phyloP scores from a whole-genome alignment of 2,329 filamentous ascomycete species.

The Aspergillus ruber region DNA sequence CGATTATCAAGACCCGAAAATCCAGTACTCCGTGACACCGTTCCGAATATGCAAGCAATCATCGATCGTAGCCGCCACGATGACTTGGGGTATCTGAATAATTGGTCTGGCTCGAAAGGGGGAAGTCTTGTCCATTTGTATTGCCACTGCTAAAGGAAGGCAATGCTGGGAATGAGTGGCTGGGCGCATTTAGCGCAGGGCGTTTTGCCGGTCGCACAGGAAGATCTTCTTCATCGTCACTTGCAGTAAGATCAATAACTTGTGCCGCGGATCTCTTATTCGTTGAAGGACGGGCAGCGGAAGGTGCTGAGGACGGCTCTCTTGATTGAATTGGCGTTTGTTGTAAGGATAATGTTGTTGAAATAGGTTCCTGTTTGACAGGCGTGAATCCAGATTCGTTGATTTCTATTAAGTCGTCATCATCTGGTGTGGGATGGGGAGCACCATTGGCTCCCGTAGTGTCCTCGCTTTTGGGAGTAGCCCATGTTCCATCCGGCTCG shows the following conservation, averaged over 20 bases:
- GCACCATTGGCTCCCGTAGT: constrained; percentile 32
- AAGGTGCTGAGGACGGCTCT: constrained; percentile 35
- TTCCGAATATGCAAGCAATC: constrained; percentile 11
- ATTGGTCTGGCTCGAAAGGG: constrained; percentile 11
- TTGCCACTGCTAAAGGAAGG: constrained; percentile 15
- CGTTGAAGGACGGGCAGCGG: constrained; percentile 26
- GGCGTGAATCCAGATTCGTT: constrained; percentile 27
- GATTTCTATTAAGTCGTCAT: constrained; percentile 49
- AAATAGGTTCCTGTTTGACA: constrained; percentile 33
- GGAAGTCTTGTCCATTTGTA: constrained; percentile 14
- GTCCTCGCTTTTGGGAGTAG: constrained; percentile 40
- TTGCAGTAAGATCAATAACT: constrained; percentile 51
- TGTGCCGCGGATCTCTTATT: constrained; percentile 43
- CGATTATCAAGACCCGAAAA: constrained; percentile 2
- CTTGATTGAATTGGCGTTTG: constrained; percentile 29
- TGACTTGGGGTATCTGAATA: constrained; percentile 7
- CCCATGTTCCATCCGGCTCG: constrained; percentile 80
- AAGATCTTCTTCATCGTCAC: constrained; percentile 45
- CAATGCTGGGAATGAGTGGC: constrained; percentile 15
- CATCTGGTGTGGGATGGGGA: constrained; percentile 36
- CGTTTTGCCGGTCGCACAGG: constrained; percentile 32
- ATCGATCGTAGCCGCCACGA: constrained; percentile 10
- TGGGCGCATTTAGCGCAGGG: constrained; percentile 17
- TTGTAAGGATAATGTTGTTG: constrained; percentile 20
- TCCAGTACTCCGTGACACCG: constrained; percentile 14